These are phyloP conservation scores for Dioscorea alata DNA, from an alignment of 106 monocot genomes.

Conservation along the genomic window DNA sequence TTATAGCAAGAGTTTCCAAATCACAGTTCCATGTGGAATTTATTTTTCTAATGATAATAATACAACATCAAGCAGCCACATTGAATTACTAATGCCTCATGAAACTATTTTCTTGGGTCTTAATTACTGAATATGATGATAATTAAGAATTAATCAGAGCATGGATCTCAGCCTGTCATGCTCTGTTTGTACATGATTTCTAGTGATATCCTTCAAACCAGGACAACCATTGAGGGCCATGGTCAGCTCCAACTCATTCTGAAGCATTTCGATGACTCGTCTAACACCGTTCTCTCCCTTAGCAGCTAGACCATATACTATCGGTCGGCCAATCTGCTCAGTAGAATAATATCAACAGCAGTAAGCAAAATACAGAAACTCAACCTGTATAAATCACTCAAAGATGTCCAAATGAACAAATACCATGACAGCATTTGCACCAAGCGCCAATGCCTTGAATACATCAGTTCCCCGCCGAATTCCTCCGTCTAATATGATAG, in stretches of 20 bases:
- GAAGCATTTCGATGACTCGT: conserved; percentile 52
- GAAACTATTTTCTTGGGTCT: too few species aligned
- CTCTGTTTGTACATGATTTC: conserved; percentile 43
- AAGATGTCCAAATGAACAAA: not conserved
- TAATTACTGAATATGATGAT: too few species aligned
- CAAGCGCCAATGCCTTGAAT: conserved; percentile 86
- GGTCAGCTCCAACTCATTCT: conserved; percentile 53
- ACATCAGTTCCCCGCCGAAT: conserved; percentile 77
- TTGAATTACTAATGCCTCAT: too few species aligned
- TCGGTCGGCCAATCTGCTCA: conserved; percentile 54
- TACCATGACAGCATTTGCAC: conserved; percentile 67
- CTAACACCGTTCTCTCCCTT: conserved; percentile 54
- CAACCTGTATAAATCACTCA: too few species aligned
- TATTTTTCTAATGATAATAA: too few species aligned
- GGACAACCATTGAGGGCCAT: conserved; percentile 65
- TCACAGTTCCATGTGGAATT: too few species aligned
- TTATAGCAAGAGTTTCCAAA: too few species aligned
- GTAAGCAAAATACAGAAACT: not conserved
- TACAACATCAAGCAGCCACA: too few species aligned
- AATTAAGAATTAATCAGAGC: conserved; percentile 15
- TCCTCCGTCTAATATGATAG: conserved; percentile 81
- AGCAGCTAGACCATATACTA: conserved; percentile 54
- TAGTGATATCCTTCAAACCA: conserved; percentile 44
- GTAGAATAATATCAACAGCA: not conserved
- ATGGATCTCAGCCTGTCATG: conserved; percentile 39